Evolutionary conservation across 176 grass and related monocot genomes (phyloP).

Genomic region (Oryza longistaminata): DNA sequence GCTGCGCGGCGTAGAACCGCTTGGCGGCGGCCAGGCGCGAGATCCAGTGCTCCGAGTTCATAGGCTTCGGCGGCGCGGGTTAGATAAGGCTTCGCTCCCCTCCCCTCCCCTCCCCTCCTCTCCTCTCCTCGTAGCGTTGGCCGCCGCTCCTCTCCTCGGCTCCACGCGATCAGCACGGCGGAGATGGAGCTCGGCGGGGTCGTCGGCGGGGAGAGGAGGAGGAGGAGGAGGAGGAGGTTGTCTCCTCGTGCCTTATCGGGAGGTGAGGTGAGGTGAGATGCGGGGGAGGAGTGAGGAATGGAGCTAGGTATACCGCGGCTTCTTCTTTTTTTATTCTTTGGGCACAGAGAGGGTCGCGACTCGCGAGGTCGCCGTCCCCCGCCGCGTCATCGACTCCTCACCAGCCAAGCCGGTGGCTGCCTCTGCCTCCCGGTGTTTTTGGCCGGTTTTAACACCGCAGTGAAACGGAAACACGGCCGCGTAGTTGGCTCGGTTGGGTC

Average conservation of each 20-base stretch:
- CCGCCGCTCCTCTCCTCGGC: conserved; percentile 22
- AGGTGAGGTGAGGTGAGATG: conserved; percentile 14
- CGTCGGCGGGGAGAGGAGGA: conserved; percentile 18
- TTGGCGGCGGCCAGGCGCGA: conserved; percentile 87
- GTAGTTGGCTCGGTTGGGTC: neutral
- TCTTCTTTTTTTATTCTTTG: conserved; percentile 38
- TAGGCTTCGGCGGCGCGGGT: conserved; percentile 8
- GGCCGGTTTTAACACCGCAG: neutral
- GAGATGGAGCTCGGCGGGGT: neutral
- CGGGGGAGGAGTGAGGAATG: neutral
- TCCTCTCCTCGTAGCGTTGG: neutral
- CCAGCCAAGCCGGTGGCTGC: neutral
- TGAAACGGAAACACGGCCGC: neutral
- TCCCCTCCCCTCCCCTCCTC: neutral
- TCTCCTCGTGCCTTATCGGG: conserved; percentile 16
- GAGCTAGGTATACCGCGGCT: neutral
- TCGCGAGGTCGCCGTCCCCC: conserved; percentile 30
- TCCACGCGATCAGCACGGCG: neutral
- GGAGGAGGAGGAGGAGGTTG: neutral
- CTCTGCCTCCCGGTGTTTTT: neutral
- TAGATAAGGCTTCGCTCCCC: neutral
- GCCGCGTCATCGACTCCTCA: neutral
- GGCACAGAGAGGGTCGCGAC: conserved; percentile 4
- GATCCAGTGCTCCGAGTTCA: conserved; percentile 97
- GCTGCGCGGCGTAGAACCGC: conserved; percentile 74